Evolutionary conservation across 495 filamentous ascomycete genomes (phyloP).

Genomic region (Tuber borchii): DNA sequence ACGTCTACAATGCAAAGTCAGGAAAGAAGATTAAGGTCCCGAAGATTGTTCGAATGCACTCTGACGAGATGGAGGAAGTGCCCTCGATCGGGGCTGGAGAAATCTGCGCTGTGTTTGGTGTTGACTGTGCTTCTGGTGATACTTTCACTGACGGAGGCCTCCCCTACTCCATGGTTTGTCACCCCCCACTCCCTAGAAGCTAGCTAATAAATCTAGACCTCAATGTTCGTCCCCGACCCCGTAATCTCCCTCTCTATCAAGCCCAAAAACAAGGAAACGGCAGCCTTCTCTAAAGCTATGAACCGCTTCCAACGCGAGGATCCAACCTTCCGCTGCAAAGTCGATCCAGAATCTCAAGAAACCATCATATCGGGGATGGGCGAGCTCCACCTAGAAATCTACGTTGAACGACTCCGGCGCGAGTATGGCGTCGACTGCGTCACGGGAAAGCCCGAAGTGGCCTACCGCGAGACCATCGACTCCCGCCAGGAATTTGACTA

Average conservation of each 20-base stretch:
- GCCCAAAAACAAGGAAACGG: conserved; percentile 86
- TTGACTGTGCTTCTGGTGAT: conserved; percentile 96
- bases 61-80: conserved; percentile 98
- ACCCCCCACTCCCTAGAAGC: background rate
- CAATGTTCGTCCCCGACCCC: conserved; percentile 97
- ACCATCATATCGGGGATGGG: conserved; percentile 99
- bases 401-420: conserved; percentile 94
- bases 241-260: conserved; percentile 97
- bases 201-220: conserved; percentile 48
- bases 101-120: conserved; percentile 96
- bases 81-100: conserved; percentile 87
- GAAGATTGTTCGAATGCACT: conserved; percentile 98
- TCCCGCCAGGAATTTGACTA: conserved; percentile 76
- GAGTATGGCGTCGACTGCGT: conserved; percentile 94
- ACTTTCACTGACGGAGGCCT: conserved; percentile 93
- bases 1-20: conserved; percentile 87
- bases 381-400: conserved; percentile 93
- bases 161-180: conserved; percentile 72
- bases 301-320: conserved; percentile 98
- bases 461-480: conserved; percentile 92
- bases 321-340: conserved; percentile 91
- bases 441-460: conserved; percentile 94
- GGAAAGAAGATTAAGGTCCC: conserved; percentile 96
- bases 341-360: conserved; percentile 83
- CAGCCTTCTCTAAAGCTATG: conserved; percentile 98